Evolutionary conservation across 768 basidiomycete genomes (phyloP).

Genomic region (Hypholoma fasciculare): DNA sequence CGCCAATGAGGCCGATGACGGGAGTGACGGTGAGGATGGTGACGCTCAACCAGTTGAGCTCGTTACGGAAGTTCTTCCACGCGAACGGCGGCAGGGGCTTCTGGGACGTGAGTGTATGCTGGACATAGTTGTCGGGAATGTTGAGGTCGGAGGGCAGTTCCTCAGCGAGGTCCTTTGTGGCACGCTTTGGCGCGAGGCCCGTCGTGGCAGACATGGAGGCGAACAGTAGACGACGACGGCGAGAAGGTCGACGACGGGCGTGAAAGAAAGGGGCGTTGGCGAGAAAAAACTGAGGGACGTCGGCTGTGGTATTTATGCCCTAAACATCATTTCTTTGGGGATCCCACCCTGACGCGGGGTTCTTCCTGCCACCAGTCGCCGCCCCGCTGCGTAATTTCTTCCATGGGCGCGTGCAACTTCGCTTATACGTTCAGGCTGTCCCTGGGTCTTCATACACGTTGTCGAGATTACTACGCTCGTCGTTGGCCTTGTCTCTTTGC

Average conservation of each 20-base stretch:
- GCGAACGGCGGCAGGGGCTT: constrained; percentile 70
- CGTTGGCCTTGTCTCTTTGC: neutral
- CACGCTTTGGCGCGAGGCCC: neutral
- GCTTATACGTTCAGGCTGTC: neutral
- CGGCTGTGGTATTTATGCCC: constrained; percentile 21
- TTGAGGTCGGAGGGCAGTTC: constrained; percentile 48
- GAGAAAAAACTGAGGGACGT: neutral
- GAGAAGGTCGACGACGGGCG: constrained; percentile 6
- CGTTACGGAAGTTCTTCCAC: constrained; percentile 55
- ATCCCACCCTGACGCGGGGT: constrained; percentile 1
- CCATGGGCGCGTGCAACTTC: neutral
- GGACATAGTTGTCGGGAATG: constrained; percentile 84
- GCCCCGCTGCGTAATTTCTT: neutral
- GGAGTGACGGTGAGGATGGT: constrained; percentile 75
- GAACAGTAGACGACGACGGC: constrained; percentile 10
- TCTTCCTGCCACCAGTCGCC: too few relatives aligned
- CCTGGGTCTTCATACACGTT: neutral
- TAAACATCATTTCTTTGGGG: constrained; percentile 27
- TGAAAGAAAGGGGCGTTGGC: constrained; percentile 10
- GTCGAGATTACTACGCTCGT: neutral
- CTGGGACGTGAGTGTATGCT: constrained; percentile 67
- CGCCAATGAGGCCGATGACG: constrained; percentile 70
- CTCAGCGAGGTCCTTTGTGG: constrained; percentile 19
- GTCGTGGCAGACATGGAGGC: neutral
- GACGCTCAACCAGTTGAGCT: constrained; percentile 80